A percentile compares a stretch with the other conserved stretches of the same genome.
phyloP scores from a whole-genome alignment of 495 filamentous ascomycete species.

The Talaromyces wortmannii region DNA sequence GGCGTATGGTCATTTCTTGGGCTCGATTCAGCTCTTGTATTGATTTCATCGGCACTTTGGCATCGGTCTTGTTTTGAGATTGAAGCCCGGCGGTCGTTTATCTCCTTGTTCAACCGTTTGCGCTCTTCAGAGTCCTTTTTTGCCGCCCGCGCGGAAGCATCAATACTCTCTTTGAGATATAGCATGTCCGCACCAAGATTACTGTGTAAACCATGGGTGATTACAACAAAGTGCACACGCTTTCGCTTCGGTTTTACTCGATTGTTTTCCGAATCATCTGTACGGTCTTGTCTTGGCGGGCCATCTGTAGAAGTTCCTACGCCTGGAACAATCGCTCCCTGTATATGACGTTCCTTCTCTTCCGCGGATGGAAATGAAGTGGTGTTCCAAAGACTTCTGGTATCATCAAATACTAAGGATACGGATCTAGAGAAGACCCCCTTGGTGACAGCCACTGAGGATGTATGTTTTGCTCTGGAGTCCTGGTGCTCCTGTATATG shows the following conservation, averaged over 20 bases:
- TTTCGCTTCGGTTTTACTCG: slow-evolving; percentile 33
- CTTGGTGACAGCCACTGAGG: slow-evolving; percentile 46
- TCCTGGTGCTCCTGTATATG: slow-evolving; percentile 62
- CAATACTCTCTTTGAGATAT: slow-evolving; percentile 94
- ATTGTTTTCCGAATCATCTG: neutral
- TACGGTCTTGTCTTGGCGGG: neutral
- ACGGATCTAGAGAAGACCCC: slow-evolving; percentile 79
- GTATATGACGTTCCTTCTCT: slow-evolving; percentile 20
- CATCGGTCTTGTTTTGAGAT: neutral
- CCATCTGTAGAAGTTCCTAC: neutral
- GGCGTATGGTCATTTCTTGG: slow-evolving; percentile 2
- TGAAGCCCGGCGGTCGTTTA: neutral
- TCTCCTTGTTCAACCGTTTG: slow-evolving; percentile 2
- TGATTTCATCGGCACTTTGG: too few species aligned
- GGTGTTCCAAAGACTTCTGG: slow-evolving; percentile 80
- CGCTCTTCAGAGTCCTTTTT: slow-evolving; percentile 48
- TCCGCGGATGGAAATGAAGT: slow-evolving; percentile 68
- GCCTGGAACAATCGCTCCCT: neutral
- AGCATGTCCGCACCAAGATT: slow-evolving; percentile 98
- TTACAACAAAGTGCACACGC: slow-evolving; percentile 80
- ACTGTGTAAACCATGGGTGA: slow-evolving; percentile 94
- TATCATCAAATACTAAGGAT: slow-evolving; percentile 75
- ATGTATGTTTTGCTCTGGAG: slow-evolving; percentile 39
- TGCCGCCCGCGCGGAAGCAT: slow-evolving; percentile 67
- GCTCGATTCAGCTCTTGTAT: too few species aligned